A percentile compares a stretch with the other conserved stretches of the same genome.
Conservation (phyloP, 495 filamentous ascomycete species). For the Penicillium dipodomyicola region DNA sequence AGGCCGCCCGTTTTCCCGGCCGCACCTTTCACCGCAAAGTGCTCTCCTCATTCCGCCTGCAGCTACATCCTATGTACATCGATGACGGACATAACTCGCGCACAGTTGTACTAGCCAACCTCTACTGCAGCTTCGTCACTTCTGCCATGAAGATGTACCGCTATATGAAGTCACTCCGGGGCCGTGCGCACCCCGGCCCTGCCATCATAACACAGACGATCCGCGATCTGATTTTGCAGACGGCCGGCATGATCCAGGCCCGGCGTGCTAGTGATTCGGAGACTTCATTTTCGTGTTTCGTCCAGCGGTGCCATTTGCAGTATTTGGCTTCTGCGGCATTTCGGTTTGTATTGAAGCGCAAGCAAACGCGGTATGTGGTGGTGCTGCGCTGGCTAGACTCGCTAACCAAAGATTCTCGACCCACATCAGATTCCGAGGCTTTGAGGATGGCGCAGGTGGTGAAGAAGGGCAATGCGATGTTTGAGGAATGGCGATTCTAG, state of each 20-base stretch:
- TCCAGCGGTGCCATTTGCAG: slow-evolving; percentile 63
- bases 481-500: slow-evolving; percentile 45
- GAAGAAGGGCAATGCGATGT: slow-evolving; percentile 33
- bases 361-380: slow-evolving; percentile 63
- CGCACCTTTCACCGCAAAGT: slow-evolving; percentile 74
- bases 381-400: slow-evolving; percentile 62
- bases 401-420: slow-evolving; percentile 35
- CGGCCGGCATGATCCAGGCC: slow-evolving; percentile 62
- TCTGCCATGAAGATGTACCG: slow-evolving; percentile 81
- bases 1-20: slow-evolving; percentile 65
- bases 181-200: slow-evolving; percentile 50
- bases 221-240: slow-evolving; percentile 60
- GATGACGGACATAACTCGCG: slow-evolving; percentile 77
- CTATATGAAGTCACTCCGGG: slow-evolving; percentile 63
- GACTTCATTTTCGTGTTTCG: slow-evolving; percentile 51
- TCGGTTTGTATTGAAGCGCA: slow-evolving; percentile 58
- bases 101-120: slow-evolving; percentile 64
- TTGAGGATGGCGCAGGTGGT: slow-evolving; percentile 34
- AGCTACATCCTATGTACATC: slow-evolving; percentile 84
- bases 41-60: slow-evolving; percentile 78
- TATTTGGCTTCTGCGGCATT: slow-evolving; percentile 71
- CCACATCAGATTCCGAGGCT: slow-evolving; percentile 28
- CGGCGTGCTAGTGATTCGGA: slow-evolving; percentile 29
- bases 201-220: slow-evolving; percentile 65
- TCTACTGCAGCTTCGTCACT: slow-evolving; percentile 71